Percentiles rank a stretch among this genome's conserved stretches.
Evolutionary conservation across 805 yeast species (phyloP).

Genomic region (Cyberlindnera bimundalis): DNA sequence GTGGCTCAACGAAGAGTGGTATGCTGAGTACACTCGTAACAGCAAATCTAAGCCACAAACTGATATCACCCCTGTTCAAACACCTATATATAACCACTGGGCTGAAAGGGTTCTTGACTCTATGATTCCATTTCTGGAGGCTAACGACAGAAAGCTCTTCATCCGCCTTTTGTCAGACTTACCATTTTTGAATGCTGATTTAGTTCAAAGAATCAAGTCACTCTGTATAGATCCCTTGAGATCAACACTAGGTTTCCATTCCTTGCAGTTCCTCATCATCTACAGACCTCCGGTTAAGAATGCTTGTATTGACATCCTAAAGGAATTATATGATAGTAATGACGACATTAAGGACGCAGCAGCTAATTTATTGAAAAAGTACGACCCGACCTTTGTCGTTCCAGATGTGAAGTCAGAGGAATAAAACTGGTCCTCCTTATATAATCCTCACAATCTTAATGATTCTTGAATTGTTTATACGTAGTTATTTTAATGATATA

Average conservation of each 20-base stretch:
- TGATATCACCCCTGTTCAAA: slow-evolving; percentile 24
- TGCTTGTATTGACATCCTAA: slow-evolving; percentile 46
- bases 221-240: slow-evolving; percentile 85
- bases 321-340: slow-evolving; percentile 44
- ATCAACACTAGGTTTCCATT: slow-evolving; percentile 72
- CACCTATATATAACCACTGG: slow-evolving; percentile 64
- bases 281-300: slow-evolving; percentile 80
- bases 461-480: too few relatives aligned
- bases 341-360: slow-evolving; percentile 50
- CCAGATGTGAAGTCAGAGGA: not conserved
- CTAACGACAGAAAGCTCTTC: slow-evolving; percentile 73
- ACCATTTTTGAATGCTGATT: slow-evolving; percentile 64
- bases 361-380: slow-evolving; percentile 43
- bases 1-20: slow-evolving; percentile 97
- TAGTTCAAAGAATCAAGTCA: slow-evolving; percentile 64
- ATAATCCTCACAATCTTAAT: too few relatives aligned
- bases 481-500: too few relatives aligned
- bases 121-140: slow-evolving; percentile 79
- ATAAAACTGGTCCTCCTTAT: too few relatives aligned
- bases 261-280: slow-evolving; percentile 80
- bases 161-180: slow-evolving; percentile 83
- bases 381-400: slow-evolving; percentile 15
- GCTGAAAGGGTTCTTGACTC: slow-evolving; percentile 69
- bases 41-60: slow-evolving; percentile 25
- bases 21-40: slow-evolving; percentile 43